Evolutionary conservation across 805 yeast genomes (phyloP).

Genomic region (Yarrowia sp.): DNA sequence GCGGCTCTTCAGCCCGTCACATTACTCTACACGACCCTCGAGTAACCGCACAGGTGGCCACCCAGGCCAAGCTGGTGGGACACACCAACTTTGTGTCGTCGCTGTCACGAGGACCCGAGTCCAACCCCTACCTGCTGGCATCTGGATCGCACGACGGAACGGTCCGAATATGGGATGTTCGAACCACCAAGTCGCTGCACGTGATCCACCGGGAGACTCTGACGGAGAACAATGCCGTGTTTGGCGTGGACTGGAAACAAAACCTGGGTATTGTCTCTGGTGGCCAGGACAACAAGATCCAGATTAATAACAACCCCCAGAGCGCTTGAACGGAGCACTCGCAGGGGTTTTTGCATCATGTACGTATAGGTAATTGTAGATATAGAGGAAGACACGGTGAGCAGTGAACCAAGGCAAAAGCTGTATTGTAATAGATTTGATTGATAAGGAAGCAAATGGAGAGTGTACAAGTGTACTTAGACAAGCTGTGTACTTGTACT

Average conservation of each 20-base stretch:
- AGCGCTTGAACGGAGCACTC: conserved; percentile 4
- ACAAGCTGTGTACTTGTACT: too few species aligned
- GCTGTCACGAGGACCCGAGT: conserved; percentile 71
- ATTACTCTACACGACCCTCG: conserved; percentile 94
- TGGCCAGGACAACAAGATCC: conserved; percentile 92
- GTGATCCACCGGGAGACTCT: conserved; percentile 76
- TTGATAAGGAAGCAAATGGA: too few species aligned
- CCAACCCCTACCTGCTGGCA: conserved; percentile 77
- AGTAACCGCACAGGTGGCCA: conserved; percentile 57
- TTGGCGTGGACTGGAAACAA: conserved; percentile 84
- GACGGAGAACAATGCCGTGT: conserved; percentile 65
- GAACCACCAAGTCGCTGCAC: conserved; percentile 77
- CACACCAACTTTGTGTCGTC: conserved; percentile 91
- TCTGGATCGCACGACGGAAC: conserved; percentile 98
- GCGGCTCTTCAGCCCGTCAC: conserved; percentile 99
- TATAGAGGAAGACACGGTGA: not conserved
- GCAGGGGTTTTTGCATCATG: conserved; percentile 17
- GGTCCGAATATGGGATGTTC: conserved; percentile 81
- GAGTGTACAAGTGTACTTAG: too few species aligned
- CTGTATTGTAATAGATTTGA: too few species aligned
- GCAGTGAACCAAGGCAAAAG: too few species aligned
- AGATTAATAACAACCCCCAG: conserved; percentile 63
- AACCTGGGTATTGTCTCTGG: conserved; percentile 87
- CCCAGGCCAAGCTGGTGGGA: conserved; percentile 78
- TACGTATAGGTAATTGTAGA: conserved; percentile 33